These are phyloP conservation scores for Xerocomellus amylosporus DNA, from an alignment of 768 basidiomycete species.

Conservation along the genomic window DNA sequence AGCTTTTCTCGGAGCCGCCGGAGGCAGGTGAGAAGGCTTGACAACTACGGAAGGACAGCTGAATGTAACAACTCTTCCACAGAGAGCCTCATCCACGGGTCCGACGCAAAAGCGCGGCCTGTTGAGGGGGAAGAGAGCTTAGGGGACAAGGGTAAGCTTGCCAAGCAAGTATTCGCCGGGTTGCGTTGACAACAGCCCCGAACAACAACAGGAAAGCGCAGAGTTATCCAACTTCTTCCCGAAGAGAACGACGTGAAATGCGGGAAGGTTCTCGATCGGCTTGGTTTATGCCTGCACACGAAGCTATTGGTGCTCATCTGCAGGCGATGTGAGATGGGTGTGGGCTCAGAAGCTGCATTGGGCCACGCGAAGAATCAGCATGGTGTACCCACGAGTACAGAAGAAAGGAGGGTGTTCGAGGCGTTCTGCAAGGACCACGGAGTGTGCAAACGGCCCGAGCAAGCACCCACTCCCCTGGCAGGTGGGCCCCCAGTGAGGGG, in stretches of 20 bases:
- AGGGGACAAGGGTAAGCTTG: background rate
- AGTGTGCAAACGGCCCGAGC: background rate
- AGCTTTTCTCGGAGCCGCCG: background rate
- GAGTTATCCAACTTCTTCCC: background rate
- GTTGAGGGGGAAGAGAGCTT: background rate
- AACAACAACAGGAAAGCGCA: background rate
- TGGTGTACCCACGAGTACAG: background rate
- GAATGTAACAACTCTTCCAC: background rate
- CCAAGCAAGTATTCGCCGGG: background rate
- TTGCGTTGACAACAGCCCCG: background rate
- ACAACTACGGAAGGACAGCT: background rate
- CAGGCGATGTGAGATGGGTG: background rate
- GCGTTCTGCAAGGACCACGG: background rate
- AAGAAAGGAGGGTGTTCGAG: background rate
- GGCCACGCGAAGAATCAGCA: constrained; percentile 5
- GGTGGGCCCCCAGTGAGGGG: background rate
- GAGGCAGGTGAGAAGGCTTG: background rate
- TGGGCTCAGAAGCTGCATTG: background rate
- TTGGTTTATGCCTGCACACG: background rate
- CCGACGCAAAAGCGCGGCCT: background rate
- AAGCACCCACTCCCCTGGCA: background rate
- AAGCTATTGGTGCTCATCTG: constrained; percentile 1
- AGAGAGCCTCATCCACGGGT: background rate
- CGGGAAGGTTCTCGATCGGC: background rate
- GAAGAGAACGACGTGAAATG: background rate